Evolutionary conservation across 2,329 filamentous ascomycete species (phyloP), one percentile per base, ranked within the genome.

Genomic region (Clonostachys rhizophaga): DNA sequence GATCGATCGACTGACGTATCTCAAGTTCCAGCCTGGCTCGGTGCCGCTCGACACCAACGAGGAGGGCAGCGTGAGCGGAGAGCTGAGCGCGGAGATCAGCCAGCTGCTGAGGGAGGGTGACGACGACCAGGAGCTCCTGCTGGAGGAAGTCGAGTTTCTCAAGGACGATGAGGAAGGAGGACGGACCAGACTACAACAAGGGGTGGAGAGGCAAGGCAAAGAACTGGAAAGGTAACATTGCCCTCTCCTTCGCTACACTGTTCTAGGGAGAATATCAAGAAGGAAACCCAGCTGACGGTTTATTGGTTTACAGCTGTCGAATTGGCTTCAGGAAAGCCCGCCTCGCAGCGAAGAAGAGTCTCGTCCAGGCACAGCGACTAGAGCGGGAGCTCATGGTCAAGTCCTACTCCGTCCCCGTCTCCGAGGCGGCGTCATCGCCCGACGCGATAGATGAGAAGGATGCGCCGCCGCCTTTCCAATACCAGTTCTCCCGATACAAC

Each of bases 31-130:
- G 47, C 78, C 79, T 6, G 81, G 79, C 14, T 78, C 78, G 2
- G 70, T 80, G 41, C 36, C 36, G 36, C 76, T 79, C 17, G 68
- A 79, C 6, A 68, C 65, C 47, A 63, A 66, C 9, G 36, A 18
- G 36, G 17, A 39, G 17, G 46, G 44, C 13, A 75, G 76, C 51
- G 72, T 76, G 35, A 81, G 86, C 47, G 65, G 84, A 17, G 91
- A 96, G 67, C 78, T 96, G 34, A 81, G 83, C 53, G 75, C 81
- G 18, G 91, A 96, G 63, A 95, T 96, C 52, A 84, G 86, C 54
- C 83, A 89, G 58, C 79, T 79, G 16, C 68, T 96, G 50, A 86
- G 89, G 55, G 84, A 88, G 48, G 81, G 87, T 44, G 85, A 95
- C 57, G 89, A 95, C 52, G 89, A 95, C 49, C 79, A 94, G 53